Evolutionary conservation across 1,139 yeast species (phyloP).

Genomic region (Groenewaldozyma auringiensis): DNA sequence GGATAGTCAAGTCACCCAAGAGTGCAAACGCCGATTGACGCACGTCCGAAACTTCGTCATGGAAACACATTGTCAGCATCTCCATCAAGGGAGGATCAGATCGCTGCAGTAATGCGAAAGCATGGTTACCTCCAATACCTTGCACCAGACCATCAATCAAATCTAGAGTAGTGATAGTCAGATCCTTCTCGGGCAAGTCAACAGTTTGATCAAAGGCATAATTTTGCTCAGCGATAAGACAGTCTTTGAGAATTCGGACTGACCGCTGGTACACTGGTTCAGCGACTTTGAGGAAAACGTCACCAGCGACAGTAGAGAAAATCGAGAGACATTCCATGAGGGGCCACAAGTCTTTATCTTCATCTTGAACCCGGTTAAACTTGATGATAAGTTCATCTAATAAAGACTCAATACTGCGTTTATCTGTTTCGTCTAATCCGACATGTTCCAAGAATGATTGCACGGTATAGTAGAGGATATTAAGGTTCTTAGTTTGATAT

Average conservation of each 20-base stretch:
- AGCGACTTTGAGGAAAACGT: slow-evolving; percentile 82
- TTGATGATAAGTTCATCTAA: slow-evolving; percentile 74
- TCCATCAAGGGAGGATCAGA: slow-evolving; percentile 46
- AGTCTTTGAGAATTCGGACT: slow-evolving; percentile 55
- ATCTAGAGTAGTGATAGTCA: slow-evolving; percentile 81
- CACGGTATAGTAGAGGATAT: slow-evolving; percentile 82
- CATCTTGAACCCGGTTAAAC: slow-evolving; percentile 69
- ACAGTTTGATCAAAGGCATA: slow-evolving; percentile 58
- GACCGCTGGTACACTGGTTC: slow-evolving; percentile 82
- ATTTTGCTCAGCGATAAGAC: slow-evolving; percentile 60
- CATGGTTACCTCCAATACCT: slow-evolving; percentile 59
- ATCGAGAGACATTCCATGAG: slow-evolving; percentile 86
- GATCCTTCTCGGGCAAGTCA: slow-evolving; percentile 84
- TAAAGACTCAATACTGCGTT: slow-evolving; percentile 47
- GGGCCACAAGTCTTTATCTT: slow-evolving; percentile 84
- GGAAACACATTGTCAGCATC: slow-evolving; percentile 61
- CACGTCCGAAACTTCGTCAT: slow-evolving; percentile 74
- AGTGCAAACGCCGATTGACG: slow-evolving; percentile 89
- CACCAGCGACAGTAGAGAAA: slow-evolving; percentile 81
- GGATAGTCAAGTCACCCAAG: slow-evolving; percentile 77
- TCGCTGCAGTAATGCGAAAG: slow-evolving; percentile 45
- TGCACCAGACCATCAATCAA: slow-evolving; percentile 87
- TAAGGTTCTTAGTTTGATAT: slow-evolving; percentile 76
- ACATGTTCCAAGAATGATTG: slow-evolving; percentile 81
- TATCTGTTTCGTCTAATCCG: slow-evolving; percentile 46